Conservation (phyloP, 78 protist species). For the Planoprotostelium fungivorum region DNA sequence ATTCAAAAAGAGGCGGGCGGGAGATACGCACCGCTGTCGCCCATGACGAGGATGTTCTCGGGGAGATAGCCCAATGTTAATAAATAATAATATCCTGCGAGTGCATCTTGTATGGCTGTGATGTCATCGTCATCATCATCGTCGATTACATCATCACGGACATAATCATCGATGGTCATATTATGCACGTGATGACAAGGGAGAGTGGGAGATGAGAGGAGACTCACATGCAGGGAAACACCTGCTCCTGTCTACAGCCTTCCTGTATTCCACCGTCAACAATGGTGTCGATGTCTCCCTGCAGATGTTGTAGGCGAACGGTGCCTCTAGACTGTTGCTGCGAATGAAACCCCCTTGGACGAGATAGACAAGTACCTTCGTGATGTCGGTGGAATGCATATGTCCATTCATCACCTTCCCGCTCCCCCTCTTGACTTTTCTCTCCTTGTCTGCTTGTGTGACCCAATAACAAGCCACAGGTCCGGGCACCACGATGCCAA, state of each 20-base stretch:
- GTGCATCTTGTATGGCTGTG: background rate
- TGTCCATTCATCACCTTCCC: background rate
- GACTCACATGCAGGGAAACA: background rate
- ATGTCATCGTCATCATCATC: no score
- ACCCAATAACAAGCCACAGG: background rate
- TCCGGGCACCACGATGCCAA: background rate
- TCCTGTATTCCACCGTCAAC: background rate
- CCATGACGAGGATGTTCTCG: background rate
- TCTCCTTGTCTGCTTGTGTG: background rate
- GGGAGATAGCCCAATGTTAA: background rate
- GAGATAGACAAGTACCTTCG: background rate
- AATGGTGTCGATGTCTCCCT: background rate
- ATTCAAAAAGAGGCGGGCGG: no score
- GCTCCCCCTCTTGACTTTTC: background rate
- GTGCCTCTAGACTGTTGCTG: background rate
- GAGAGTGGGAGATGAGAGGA: no score
- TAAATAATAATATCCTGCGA: background rate
- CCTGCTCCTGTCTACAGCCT: background rate
- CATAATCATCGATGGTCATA: no score
- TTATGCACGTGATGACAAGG: no score
- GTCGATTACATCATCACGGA: no score
- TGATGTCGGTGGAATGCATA: background rate
- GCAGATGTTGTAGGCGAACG: background rate
- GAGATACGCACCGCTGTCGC: no score
- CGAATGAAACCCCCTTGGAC: background rate